A percentile compares a stretch with the other conserved stretches of the same genome.
Conservation (phyloP, 805 yeast species). For the Pichia insulana region DNA sequence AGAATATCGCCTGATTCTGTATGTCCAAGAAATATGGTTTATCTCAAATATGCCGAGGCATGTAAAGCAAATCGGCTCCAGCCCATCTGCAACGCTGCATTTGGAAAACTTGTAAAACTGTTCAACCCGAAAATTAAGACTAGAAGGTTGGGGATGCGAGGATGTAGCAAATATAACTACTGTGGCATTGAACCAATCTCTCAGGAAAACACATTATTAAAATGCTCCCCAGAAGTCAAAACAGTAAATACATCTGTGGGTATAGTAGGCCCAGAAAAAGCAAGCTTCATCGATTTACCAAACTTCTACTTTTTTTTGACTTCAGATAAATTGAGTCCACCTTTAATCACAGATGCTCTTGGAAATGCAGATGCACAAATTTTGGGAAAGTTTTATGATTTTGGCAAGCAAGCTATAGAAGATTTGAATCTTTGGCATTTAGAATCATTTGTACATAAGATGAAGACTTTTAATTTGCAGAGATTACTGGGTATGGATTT, state of each 20-base stretch:
- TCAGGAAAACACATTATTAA: conserved; percentile 7
- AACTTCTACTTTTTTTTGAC: no score
- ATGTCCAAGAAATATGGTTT: conserved; percentile 59
- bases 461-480: no score
- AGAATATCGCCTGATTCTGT: conserved; percentile 40
- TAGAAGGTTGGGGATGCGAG: conserved; percentile 73
- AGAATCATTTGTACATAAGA: no score
- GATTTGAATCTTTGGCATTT: no score
- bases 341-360: no score
- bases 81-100: conserved; percentile 67
- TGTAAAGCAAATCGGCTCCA: conserved; percentile 46
- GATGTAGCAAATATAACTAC: conserved; percentile 78
- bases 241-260: background rate
- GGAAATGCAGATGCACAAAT: no score
- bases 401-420: no score
- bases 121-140: conserved; percentile 62
- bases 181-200: conserved; percentile 55
- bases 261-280: no score
- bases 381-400: no score
- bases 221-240: background rate
- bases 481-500: no score
- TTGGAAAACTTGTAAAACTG: conserved; percentile 65
- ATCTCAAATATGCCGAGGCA: conserved; percentile 52
- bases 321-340: background rate
- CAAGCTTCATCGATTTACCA: no score